Conservation (phyloP, 2,329 filamentous ascomycete genomes). For the Rugonectria rugulosa region DNA sequence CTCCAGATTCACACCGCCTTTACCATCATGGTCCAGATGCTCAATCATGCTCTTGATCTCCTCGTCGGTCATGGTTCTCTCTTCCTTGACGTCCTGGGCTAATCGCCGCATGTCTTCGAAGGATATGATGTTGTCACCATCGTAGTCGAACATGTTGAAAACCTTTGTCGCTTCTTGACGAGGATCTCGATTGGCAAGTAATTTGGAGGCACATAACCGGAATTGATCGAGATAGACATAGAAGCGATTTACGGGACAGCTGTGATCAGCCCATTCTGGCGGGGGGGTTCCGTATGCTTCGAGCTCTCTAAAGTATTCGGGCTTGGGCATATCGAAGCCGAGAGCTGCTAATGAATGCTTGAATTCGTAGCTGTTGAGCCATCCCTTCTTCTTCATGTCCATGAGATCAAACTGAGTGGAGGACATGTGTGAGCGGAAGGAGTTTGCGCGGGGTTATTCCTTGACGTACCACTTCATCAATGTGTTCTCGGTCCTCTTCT, state of each 20-base stretch:
- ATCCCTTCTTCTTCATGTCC: conserved; percentile 92
- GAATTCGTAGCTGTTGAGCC: conserved; percentile 98
- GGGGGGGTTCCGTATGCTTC: conserved; percentile 80
- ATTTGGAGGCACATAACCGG: conserved; percentile 76
- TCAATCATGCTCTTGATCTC: conserved; percentile 97
- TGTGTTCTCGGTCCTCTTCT: conserved; percentile 92
- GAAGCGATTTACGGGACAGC: conserved; percentile 53
- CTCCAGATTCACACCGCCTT: conserved; percentile 77
- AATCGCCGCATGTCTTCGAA: conserved; percentile 87
- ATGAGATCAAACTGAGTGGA: conserved; percentile 82
- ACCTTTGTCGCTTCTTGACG: conserved; percentile 90
- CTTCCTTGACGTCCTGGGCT: conserved; percentile 87
- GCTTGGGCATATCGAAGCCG: conserved; percentile 89
- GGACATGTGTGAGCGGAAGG: conserved; percentile 25
- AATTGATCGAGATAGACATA: conserved; percentile 64
- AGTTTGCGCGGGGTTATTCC: background rate
- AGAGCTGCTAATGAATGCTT: conserved; percentile 95
- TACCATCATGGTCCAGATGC: conserved; percentile 94
- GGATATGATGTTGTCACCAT: conserved; percentile 89
- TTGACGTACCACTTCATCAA: conserved; percentile 84
- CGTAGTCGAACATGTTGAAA: conserved; percentile 92
- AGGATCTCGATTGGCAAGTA: conserved; percentile 84
- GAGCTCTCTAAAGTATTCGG: conserved; percentile 82
- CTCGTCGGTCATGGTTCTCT: conserved; percentile 81
- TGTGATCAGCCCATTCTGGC: conserved; percentile 61